These are phyloP conservation scores for Komagataella populi DNA, from an alignment of 805 yeast genomes.

Conservation along the genomic window DNA sequence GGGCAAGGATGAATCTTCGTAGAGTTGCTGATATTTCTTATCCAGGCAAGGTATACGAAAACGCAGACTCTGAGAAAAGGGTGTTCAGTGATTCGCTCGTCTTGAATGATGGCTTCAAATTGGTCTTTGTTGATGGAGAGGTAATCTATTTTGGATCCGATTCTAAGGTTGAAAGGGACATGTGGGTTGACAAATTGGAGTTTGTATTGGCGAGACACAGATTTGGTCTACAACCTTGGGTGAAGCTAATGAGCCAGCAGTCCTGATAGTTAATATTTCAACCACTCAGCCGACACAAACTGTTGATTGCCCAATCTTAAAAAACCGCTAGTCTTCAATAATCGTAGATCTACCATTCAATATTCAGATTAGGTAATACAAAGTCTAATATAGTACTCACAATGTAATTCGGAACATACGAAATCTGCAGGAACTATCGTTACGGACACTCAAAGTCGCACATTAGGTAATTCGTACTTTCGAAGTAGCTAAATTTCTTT, in stretches of 20 bases:
- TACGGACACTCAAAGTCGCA: too few species aligned
- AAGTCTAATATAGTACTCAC: too few species aligned
- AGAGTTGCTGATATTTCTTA: constrained; percentile 44
- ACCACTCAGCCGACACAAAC: too few species aligned
- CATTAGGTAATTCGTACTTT: too few species aligned
- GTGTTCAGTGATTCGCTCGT: constrained; percentile 61
- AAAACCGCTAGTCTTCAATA: too few species aligned
- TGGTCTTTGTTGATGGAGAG: constrained; percentile 70
- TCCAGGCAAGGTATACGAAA: constrained; percentile 22
- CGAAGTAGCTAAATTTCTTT: too few species aligned
- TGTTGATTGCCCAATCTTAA: too few species aligned
- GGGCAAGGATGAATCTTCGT: constrained; percentile 63
- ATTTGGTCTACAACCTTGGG: constrained; percentile 22
- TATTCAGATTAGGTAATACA: too few species aligned
- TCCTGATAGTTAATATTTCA: neutral
- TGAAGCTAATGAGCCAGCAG: constrained; percentile 12
- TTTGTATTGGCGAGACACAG: constrained; percentile 28
- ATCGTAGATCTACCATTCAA: too few species aligned
- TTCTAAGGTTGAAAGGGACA: constrained; percentile 37
- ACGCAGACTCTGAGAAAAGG: constrained; percentile 5
- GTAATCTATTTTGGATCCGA: constrained; percentile 80
- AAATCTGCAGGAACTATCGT: too few species aligned
- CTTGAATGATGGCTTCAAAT: constrained; percentile 61
- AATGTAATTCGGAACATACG: too few species aligned
- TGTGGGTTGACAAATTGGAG: constrained; percentile 55